Conservation (phyloP, 192 early-diverging fungal species). For the Backusella tarrabulga region DNA sequence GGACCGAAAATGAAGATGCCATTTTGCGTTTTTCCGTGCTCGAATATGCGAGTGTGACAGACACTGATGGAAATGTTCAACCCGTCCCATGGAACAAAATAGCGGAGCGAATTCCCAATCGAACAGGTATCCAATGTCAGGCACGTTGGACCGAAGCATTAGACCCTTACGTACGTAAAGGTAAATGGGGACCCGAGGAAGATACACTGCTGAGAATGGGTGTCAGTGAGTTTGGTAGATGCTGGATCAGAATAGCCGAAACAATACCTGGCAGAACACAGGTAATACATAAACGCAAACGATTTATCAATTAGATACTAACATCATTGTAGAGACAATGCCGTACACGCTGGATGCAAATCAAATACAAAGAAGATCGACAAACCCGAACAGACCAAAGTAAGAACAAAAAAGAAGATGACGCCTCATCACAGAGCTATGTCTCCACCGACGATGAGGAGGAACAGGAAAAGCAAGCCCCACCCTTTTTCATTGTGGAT, state of each 20-base stretch:
- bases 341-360: constrained; percentile 59
- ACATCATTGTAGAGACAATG: constrained; percentile 47
- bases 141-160: constrained; percentile 61
- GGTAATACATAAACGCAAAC: constrained; percentile 21
- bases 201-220: constrained; percentile 56
- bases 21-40: constrained; percentile 39
- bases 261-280: constrained; percentile 55
- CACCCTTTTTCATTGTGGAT: constrained; percentile 13
- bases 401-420: background rate
- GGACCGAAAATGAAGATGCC: constrained; percentile 49
- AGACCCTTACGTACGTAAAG: constrained; percentile 53
- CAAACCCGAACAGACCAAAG: constrained; percentile 12
- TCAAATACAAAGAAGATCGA: constrained; percentile 40
- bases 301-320: background rate
- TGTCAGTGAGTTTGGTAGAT: constrained; percentile 38
- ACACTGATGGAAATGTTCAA: constrained; percentile 32
- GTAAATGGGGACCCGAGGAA: constrained; percentile 51
- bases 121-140: constrained; percentile 60
- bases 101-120: constrained; percentile 44
- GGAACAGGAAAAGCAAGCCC: constrained; percentile 11
- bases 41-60: constrained; percentile 40
- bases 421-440: constrained; percentile 21
- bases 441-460: constrained; percentile 10
- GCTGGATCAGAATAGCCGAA: constrained; percentile 63
- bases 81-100: constrained; percentile 51